Evolutionary conservation across 1,284 basidiomycete species (phyloP).

Genomic region (Ceratobasidium papillatum): DNA sequence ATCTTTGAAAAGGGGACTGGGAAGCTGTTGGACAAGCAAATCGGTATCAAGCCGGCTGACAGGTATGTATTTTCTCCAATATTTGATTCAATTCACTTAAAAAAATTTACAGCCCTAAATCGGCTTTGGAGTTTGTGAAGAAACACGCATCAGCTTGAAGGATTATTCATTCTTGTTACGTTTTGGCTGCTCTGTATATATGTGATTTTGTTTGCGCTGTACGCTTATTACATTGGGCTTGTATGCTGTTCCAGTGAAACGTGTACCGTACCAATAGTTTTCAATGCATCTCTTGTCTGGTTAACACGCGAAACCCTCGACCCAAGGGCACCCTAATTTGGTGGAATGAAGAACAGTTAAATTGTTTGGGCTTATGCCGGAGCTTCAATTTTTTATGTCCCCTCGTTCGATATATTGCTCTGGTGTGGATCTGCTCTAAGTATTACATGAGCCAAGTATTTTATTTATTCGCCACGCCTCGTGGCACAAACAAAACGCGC

Average conservation of each 20-base stretch:
- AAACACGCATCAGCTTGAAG: constrained; percentile 38
- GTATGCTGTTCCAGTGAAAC: constrained; percentile 13
- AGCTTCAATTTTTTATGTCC: too few relatives aligned
- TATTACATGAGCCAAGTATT: too few relatives aligned
- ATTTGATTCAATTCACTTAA: constrained; percentile 2
- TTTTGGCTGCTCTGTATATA: constrained; percentile 27
- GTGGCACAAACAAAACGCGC: background rate
- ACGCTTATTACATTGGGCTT: constrained; percentile 26
- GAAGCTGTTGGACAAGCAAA: constrained; percentile 80
- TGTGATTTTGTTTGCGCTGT: constrained; percentile 9
- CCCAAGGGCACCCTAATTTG: background rate
- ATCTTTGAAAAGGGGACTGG: constrained; percentile 85
- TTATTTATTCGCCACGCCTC: background rate
- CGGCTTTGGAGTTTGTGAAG: constrained; percentile 59
- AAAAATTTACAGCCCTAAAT: constrained; percentile 50
- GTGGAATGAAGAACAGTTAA: background rate
- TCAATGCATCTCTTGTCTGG: constrained; percentile 20
- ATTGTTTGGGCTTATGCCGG: too few relatives aligned
- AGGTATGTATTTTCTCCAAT: constrained; percentile 60
- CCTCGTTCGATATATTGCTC: too few relatives aligned
- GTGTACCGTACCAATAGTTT: constrained; percentile 25
- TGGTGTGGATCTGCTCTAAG: too few relatives aligned
- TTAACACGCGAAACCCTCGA: background rate
- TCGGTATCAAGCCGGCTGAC: constrained; percentile 84
- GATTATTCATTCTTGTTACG: background rate